Percentiles rank a stretch among this genome's conserved stretches.
Evolutionary conservation across 192 early-diverging fungal species (phyloP).

Genomic region (Coemansia sp.): DNA sequence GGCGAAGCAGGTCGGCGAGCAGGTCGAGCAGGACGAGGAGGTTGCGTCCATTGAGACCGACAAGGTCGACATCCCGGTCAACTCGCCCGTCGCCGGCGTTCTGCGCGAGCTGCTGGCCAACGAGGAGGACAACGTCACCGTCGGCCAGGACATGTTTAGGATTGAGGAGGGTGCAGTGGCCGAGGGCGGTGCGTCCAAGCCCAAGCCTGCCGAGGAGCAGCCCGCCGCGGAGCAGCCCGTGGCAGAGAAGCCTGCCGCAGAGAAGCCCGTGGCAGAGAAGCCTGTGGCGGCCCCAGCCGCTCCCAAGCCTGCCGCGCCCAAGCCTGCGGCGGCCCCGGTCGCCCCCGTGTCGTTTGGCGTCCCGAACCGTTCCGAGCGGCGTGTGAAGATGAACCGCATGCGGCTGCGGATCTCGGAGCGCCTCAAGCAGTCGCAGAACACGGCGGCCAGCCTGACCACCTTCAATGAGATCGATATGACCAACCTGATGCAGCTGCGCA

Average conservation of each 20-base stretch:
- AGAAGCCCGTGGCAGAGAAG: constrained; percentile 14
- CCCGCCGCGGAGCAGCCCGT: constrained; percentile 29
- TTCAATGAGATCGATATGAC: constrained; percentile 99
- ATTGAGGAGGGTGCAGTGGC: constrained; percentile 59
- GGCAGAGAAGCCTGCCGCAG: constrained; percentile 37
- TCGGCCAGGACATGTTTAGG: constrained; percentile 90
- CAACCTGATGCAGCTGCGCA: constrained; percentile 85
- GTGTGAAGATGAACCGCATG: constrained; percentile 99
- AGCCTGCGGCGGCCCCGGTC: constrained; percentile 5
- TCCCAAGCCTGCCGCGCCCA: constrained; percentile 17
- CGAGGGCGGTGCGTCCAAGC: constrained; percentile 43
- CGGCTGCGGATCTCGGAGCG: constrained; percentile 87
- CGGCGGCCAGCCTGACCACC: constrained; percentile 93
- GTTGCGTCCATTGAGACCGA: constrained; percentile 98
- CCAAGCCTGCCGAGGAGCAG: constrained; percentile 27
- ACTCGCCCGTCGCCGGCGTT: constrained; percentile 88
- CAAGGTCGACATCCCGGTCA: constrained; percentile 98
- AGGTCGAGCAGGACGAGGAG: constrained; percentile 88
- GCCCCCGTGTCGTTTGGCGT: constrained; percentile 24
- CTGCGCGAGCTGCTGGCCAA: constrained; percentile 74
- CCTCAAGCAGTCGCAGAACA: constrained; percentile 96
- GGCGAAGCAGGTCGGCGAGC: constrained; percentile 96
- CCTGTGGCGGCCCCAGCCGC: constrained; percentile 22
- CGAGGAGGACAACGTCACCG: constrained; percentile 85
- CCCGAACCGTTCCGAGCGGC: constrained; percentile 33